phyloP scores from a whole-genome alignment of 257 asterid genomes.

The Rubia yunnanensis region DNA sequence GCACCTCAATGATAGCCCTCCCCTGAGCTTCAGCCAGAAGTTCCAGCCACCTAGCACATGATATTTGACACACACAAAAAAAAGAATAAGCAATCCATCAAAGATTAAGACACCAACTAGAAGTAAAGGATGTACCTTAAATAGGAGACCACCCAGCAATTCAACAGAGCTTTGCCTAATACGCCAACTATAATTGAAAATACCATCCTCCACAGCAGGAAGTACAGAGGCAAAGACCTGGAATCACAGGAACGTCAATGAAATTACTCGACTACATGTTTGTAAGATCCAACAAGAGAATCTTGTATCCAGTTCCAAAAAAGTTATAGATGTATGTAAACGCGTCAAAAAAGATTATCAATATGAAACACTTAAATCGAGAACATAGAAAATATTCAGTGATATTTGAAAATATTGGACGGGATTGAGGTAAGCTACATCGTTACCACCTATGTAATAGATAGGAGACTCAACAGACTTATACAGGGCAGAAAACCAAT shows the following conservation, averaged over 20 bases:
- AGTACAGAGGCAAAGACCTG: slow-evolving; percentile 93
- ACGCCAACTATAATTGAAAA: slow-evolving; percentile 97
- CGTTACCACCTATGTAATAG: not conserved
- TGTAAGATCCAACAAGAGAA: not conserved
- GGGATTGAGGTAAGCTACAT: too few species aligned
- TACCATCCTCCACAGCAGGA: slow-evolving; percentile 99
- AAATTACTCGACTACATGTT: not conserved
- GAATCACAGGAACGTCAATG: not conserved
- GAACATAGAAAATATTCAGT: not conserved
- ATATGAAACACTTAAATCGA: not conserved
- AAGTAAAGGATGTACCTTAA: slow-evolving; percentile 51
- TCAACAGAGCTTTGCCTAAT: slow-evolving; percentile 99
- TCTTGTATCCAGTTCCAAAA: not conserved
- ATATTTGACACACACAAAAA: not conserved
- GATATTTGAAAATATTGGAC: not conserved
- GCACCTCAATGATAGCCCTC: slow-evolving; percentile 96
- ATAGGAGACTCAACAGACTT: not conserved
- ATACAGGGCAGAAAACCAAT: not conserved
- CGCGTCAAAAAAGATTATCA: not conserved
- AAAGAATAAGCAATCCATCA: slow-evolving; percentile 9
- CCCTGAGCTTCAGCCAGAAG: slow-evolving; percentile 99
- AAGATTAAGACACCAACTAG: not conserved
- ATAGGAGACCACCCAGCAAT: slow-evolving; percentile 88
- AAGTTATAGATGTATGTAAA: not conserved
- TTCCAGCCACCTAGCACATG: slow-evolving; percentile 84